Base-by-base conservation (phyloP, 352 stramenopile genomes). In the Globisporangium sylvaticum region DNA sequence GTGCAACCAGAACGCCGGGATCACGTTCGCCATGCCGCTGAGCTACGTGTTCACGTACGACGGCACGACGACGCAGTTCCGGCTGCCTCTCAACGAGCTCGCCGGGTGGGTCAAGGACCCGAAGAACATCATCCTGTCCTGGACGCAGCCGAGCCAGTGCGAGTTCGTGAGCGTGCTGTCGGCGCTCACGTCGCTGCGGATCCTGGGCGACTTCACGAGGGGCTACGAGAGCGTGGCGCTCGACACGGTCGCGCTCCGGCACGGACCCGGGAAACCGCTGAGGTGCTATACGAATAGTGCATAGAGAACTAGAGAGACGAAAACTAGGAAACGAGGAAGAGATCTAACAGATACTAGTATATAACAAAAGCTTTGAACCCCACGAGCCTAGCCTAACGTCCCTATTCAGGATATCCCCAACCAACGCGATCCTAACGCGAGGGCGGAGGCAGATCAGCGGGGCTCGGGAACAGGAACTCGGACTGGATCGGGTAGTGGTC, bases 31-130 rank as follows among this genome's bases (percentile, higher is more conserved):
- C 34, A 96, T 96, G 83, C 89, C 90, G 14, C 69, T 97, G 7
- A 85, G 76, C 27, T 69, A 70, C 12, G 79, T 87, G 32, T 93
- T 92, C 54, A 78, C 78, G 31, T 98, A 97, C 66, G 83, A 90
- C 62, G 91, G 91, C 6, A 73, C 77, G 20, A 89, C 84, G 24
- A 96, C 84, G 44, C 81, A 91, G 61, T 97, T 96, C 69, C 77
- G 73, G 3, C 48, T 98, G 18, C 79, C 79, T 5, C 81, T 98
- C 20, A 80, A 81, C 22, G 90, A 97, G 67, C 77, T 80, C 46
- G 74, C 76, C n/a, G 90, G 90, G 4, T 98, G 93, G 93, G 24
- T 94, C 10, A 96, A 94, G 62, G 89, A 98, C 69, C 93, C 91
- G 9, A 94, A 96, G 66, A 98, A 98, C 67, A 83, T 90, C 53